A percentile compares a stretch with the other conserved stretches of the same genome.
These are phyloP conservation scores for Xylaria curta DNA, from an alignment of 495 filamentous ascomycete species.

Conservation along the genomic window DNA sequence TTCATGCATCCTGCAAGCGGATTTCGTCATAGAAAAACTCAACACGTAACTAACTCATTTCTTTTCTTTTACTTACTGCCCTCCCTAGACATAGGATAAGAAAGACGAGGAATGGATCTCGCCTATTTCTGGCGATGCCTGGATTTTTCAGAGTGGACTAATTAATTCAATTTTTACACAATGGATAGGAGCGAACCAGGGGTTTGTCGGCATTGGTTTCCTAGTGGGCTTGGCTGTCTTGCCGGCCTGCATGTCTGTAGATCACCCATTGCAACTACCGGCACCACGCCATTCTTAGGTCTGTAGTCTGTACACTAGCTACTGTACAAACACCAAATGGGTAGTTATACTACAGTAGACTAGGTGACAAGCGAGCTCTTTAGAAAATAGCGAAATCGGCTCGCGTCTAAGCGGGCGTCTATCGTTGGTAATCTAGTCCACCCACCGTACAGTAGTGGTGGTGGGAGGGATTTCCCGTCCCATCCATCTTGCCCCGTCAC, in stretches of 20 bases:
- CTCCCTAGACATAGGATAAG: neutral
- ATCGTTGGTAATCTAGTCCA: neutral
- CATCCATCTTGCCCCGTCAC: neutral
- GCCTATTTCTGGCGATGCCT: neutral
- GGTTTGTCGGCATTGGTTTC: neutral
- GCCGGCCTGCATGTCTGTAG: slow-evolving; percentile 21
- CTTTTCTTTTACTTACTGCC: neutral
- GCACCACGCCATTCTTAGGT: slow-evolving; percentile 2
- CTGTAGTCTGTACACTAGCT: neutral
- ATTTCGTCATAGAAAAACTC: slow-evolving; percentile 1
- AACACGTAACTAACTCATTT: slow-evolving; percentile 1
- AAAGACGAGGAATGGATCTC: slow-evolving; percentile 2
- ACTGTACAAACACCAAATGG: neutral
- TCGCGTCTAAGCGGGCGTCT: neutral
- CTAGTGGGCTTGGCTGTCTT: neutral
- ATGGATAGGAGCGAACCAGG: neutral
- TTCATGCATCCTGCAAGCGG: neutral
- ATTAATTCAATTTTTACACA: neutral
- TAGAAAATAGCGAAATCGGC: slow-evolving; percentile 6
- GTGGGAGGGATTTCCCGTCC: neutral
- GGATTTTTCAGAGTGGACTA: neutral
- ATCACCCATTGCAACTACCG: slow-evolving; percentile 20
- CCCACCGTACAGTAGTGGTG: neutral
- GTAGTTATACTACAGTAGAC: neutral
- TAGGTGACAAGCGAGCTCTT: neutral